Percentiles rank a stretch among this genome's conserved stretches.
Conservation (phyloP, 2,329 filamentous ascomycete genomes). For the Escovopsis weberi region DNA sequence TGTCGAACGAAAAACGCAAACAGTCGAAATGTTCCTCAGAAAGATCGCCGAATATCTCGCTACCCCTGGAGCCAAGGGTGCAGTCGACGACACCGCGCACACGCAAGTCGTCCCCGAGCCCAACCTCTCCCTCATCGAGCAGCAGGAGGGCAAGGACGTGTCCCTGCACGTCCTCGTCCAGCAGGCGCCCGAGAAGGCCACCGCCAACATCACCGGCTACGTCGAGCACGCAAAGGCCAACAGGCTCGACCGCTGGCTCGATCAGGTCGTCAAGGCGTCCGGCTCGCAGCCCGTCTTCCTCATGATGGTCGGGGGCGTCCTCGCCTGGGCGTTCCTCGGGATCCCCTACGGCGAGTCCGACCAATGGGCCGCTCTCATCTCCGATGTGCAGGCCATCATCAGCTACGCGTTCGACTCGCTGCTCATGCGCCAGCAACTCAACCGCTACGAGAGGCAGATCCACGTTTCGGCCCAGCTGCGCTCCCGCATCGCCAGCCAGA, state of each 20-base stretch:
- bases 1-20: not conserved
- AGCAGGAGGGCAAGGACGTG: not conserved
- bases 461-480: conserved; percentile 16
- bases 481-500: conserved; percentile 18
- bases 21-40: conserved; percentile 1
- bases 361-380: conserved; percentile 22
- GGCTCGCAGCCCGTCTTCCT: conserved; percentile 12
- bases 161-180: not conserved
- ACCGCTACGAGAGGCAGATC: conserved; percentile 14
- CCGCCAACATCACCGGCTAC: conserved; percentile 9
- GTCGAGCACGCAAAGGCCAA: conserved; percentile 5
- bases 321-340: conserved; percentile 17
- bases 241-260: conserved; percentile 10
- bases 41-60: conserved; percentile 3
- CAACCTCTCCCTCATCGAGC: not conserved
- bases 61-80: conserved; percentile 5
- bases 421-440: conserved; percentile 24
- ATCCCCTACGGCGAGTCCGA: conserved; percentile 16
- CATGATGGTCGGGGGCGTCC: conserved; percentile 17
- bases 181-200: not conserved
- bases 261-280: conserved; percentile 8
- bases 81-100: conserved; percentile 3
- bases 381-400: conserved; percentile 21
- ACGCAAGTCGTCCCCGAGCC: conserved; percentile 2
- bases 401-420: conserved; percentile 23